phyloP scores from a whole-genome alignment of 1,284 basidiomycete species.

The Rhizoctonia solani region DNA sequence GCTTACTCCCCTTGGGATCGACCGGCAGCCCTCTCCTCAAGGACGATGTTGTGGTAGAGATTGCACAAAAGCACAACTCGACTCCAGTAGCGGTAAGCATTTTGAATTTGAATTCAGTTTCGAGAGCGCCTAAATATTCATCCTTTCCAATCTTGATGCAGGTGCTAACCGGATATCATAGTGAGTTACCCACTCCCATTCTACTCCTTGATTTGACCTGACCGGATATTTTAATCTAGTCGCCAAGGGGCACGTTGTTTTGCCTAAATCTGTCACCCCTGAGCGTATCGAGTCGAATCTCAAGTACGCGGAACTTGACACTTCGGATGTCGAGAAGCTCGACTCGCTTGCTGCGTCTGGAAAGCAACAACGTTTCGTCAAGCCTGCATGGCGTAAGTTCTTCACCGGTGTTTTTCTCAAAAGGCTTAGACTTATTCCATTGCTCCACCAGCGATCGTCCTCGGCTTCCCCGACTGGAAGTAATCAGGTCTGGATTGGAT shows the following conservation, averaged over 20 bases:
- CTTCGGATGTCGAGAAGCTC: slow-evolving; percentile 64
- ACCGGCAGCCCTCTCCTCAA: slow-evolving; percentile 68
- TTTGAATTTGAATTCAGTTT: slow-evolving; percentile 41
- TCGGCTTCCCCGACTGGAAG: slow-evolving; percentile 70
- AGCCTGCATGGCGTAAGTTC: slow-evolving; percentile 59
- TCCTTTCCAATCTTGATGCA: not conserved
- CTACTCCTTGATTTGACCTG: slow-evolving; percentile 46
- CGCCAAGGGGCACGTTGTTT: slow-evolving; percentile 63
- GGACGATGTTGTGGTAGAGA: slow-evolving; percentile 66
- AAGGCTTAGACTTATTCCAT: not conserved
- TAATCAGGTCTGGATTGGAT: not conserved
- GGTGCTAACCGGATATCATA: slow-evolving; percentile 62
- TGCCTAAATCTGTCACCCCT: slow-evolving; percentile 79
- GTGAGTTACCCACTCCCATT: slow-evolving; percentile 49
- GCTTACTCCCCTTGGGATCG: slow-evolving; percentile 88
- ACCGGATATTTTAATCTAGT: slow-evolving; percentile 50
- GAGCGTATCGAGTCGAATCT: slow-evolving; percentile 74
- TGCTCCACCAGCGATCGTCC: slow-evolving; percentile 52
- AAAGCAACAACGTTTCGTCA: slow-evolving; percentile 67
- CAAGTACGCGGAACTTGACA: slow-evolving; percentile 55
- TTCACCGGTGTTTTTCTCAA: not conserved
- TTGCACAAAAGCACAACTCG: slow-evolving; percentile 65
- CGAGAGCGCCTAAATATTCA: slow-evolving; percentile 10
- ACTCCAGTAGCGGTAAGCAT: slow-evolving; percentile 59
- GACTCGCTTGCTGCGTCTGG: slow-evolving; percentile 69